Conservation (phyloP, 73 alveolate genomes). For the Effrenium voratum region DNA sequence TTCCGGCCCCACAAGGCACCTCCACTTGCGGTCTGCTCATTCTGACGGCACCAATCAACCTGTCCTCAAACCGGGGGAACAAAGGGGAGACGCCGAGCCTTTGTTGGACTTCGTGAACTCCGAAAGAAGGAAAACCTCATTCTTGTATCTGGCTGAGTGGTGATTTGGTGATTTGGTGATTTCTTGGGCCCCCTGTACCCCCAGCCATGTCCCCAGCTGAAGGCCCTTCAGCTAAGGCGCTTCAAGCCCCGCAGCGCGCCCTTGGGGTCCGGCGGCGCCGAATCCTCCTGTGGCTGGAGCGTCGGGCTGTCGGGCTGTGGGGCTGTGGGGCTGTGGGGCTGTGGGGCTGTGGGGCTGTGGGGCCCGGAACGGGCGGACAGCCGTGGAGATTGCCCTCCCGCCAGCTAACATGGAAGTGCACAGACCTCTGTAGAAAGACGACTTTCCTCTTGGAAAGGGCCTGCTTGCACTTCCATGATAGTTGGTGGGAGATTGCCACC, state of each 20-base stretch:
- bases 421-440: no score
- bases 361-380: no score
- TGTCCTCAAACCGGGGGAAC: background rate
- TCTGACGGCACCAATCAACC: background rate
- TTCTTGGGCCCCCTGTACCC: background rate
- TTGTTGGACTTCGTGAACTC: background rate
- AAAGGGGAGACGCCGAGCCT: background rate
- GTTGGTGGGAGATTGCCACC: no score
- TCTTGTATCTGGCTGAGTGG: background rate
- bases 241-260: conserved; percentile 28
- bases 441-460: no score
- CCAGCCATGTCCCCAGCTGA: background rate
- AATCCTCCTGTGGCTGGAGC: conserved; percentile 4
- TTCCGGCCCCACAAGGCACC: no score
- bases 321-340: no score
- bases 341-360: no score
- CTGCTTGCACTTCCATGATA: no score
- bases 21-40: no score
- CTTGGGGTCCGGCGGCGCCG: conserved; percentile 31
- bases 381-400: no score
- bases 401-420: no score
- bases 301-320: background rate
- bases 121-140: background rate
- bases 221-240: background rate
- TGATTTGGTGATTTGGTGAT: background rate